These are phyloP conservation scores for Marasmius oreades DNA, from an alignment of 1,284 basidiomycete genomes.

Conservation along the genomic window DNA sequence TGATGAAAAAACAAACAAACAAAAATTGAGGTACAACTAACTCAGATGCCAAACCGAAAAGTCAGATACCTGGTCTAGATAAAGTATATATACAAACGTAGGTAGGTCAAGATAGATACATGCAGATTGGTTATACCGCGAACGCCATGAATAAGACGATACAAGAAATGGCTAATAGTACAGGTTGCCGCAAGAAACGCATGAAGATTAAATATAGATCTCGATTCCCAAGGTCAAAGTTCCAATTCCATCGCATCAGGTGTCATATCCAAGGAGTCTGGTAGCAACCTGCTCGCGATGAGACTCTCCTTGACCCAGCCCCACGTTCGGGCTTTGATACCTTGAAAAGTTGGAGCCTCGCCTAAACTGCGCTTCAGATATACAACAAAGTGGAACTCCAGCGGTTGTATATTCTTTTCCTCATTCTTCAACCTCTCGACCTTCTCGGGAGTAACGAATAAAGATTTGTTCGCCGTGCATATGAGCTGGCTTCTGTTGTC, in stretches of 20 bases:
- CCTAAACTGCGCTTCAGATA: not conserved
- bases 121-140: not conserved
- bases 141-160: not conserved
- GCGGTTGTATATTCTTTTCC: not conserved
- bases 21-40: too few relatives aligned
- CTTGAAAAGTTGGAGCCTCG: not conserved
- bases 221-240: not conserved
- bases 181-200: not conserved
- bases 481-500: not conserved
- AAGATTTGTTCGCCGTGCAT: not conserved
- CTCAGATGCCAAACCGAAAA: not conserved
- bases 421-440: not conserved
- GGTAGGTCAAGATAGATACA: not conserved
- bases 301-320: not conserved
- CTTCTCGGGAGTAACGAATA: not conserved
- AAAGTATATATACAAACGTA: not conserved
- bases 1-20: too few relatives aligned
- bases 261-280: not conserved
- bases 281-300: conserved; percentile 2
- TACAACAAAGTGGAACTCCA: not conserved
- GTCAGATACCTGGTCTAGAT: too few relatives aligned
- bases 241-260: not conserved
- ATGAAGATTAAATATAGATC: not conserved
- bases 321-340: not conserved
- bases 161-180: not conserved